Percentiles rank a stretch among this genome's conserved stretches.
These are phyloP conservation scores for Clonostachys rosea DNA, from an alignment of 2,329 filamentous ascomycete genomes.

Conservation along the genomic window DNA sequence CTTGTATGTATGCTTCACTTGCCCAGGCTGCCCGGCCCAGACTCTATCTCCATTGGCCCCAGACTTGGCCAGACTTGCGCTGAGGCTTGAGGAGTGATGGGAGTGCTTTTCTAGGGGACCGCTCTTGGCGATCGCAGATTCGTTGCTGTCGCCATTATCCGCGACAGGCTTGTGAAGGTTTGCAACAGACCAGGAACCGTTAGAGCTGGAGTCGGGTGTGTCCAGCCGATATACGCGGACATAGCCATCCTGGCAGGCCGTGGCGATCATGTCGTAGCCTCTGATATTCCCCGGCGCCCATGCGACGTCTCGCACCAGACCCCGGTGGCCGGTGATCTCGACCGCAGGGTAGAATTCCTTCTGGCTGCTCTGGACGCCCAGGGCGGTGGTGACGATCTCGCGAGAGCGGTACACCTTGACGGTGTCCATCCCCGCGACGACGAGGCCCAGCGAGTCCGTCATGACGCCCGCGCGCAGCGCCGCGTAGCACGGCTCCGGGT, in stretches of 20 bases:
- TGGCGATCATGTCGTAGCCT: conserved; percentile 86
- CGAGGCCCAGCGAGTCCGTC: conserved; percentile 71
- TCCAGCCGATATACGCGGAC: conserved; percentile 84
- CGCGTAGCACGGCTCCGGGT: conserved; percentile 73
- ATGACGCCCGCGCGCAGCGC: conserved; percentile 78
- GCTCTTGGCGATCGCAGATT: background rate
- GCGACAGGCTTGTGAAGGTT: conserved; percentile 34
- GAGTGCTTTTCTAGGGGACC: conserved; percentile 21
- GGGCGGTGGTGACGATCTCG: conserved; percentile 46
- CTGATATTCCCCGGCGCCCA: conserved; percentile 92
- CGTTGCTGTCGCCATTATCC: conserved; percentile 11
- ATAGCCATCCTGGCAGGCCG: conserved; percentile 87
- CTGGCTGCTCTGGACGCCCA: conserved; percentile 48
- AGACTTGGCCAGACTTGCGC: conserved; percentile 47
- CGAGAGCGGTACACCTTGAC: conserved; percentile 80
- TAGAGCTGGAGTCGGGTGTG: conserved; percentile 44
- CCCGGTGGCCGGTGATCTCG: conserved; percentile 67
- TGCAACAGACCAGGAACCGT: conserved; percentile 41
- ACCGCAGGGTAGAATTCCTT: conserved; percentile 84
- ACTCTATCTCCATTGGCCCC: conserved; percentile 39
- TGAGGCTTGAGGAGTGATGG: conserved; percentile 37
- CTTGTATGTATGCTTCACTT: conserved; percentile 57
- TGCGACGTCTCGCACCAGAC: conserved; percentile 79
- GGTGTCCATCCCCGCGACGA: conserved; percentile 80
- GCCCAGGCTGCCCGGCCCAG: conserved; percentile 56